These are phyloP conservation scores for Quercus gilva DNA, from an alignment of 306 rosid species.

Conservation along the genomic window DNA sequence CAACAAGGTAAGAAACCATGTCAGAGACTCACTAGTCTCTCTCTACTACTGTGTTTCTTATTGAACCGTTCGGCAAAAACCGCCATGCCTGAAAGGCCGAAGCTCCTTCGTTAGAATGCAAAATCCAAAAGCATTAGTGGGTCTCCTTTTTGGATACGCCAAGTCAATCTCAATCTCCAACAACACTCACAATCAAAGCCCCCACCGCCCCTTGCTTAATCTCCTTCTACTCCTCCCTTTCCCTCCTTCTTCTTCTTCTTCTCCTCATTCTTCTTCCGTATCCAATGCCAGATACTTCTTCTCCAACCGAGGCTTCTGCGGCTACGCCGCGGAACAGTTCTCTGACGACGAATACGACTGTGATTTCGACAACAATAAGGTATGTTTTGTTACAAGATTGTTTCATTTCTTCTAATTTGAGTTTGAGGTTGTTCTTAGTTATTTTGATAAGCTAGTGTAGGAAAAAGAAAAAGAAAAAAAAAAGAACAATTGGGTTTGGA, in stretches of 20 bases:
- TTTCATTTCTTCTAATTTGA: no score
- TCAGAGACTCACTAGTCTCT: no score
- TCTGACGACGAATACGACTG: slow-evolving; percentile 92
- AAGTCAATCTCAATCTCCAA: slow-evolving; percentile 16
- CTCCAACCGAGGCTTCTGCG: slow-evolving; percentile 44
- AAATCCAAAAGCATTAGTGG: slow-evolving; percentile 22
- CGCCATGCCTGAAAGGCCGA: slow-evolving; percentile 25
- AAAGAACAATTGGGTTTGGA: no score
- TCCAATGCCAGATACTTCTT: slow-evolving; percentile 15
- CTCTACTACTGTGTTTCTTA: no score
- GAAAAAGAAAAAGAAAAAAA: no score
- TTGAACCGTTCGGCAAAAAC: not conserved
- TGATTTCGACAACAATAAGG: slow-evolving; percentile 65
- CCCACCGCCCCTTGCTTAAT: not conserved
- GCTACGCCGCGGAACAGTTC: slow-evolving; percentile 67
- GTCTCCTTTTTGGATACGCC: slow-evolving; percentile 24
- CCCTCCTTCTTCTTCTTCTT: not conserved
- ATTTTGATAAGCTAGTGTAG: no score
- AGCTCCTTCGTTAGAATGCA: slow-evolving; percentile 32
- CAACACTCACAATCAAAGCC: slow-evolving; percentile 7
- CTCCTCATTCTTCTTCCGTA: slow-evolving; percentile 26
- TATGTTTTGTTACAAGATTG: not conserved
- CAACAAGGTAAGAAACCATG: no score
- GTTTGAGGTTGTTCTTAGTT: no score
- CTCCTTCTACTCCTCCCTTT: slow-evolving; percentile 23